phyloP scores from a whole-genome alignment of 257 asterid species.

The Knoxia roxburghii region DNA sequence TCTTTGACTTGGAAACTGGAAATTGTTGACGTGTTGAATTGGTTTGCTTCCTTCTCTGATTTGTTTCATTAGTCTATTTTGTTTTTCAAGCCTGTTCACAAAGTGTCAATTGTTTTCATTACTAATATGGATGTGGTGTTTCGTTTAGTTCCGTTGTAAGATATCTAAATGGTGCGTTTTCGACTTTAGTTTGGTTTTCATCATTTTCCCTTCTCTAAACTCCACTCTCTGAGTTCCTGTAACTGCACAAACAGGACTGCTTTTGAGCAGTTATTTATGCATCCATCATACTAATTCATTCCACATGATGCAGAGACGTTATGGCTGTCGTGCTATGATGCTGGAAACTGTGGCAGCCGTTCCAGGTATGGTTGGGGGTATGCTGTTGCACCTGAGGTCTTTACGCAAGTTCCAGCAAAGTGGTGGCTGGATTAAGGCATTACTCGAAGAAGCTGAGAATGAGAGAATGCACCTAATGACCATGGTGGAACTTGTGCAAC shows the following conservation, averaged over 20 bases:
- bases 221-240: too few species aligned
- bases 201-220: not conserved
- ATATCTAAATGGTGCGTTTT: not conserved
- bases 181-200: not conserved
- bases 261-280: not conserved
- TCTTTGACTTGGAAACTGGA: not conserved
- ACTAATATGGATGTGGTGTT: not conserved
- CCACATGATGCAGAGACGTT: conserved; percentile 52
- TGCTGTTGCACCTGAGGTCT: conserved; percentile 78
- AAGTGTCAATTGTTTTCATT: not conserved
- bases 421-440: conserved; percentile 95
- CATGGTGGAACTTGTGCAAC: conserved; percentile 86
- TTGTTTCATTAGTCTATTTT: not conserved
- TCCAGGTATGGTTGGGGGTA: conserved; percentile 95
- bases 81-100: not conserved
- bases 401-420: conserved; percentile 82
- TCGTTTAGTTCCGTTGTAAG: not conserved
- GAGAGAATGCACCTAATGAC: conserved; percentile 99
- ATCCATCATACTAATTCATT: conserved; percentile 7
- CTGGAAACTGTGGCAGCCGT: conserved; percentile 97
- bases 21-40: not conserved
- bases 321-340: conserved; percentile 97
- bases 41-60: not conserved
- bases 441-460: conserved; percentile 94
- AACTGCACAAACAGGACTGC: not conserved